A percentile compares a stretch with the other conserved stretches of the same genome.
Conservation (phyloP, 208 protist species). For the Phytomonas sp. region DNA sequence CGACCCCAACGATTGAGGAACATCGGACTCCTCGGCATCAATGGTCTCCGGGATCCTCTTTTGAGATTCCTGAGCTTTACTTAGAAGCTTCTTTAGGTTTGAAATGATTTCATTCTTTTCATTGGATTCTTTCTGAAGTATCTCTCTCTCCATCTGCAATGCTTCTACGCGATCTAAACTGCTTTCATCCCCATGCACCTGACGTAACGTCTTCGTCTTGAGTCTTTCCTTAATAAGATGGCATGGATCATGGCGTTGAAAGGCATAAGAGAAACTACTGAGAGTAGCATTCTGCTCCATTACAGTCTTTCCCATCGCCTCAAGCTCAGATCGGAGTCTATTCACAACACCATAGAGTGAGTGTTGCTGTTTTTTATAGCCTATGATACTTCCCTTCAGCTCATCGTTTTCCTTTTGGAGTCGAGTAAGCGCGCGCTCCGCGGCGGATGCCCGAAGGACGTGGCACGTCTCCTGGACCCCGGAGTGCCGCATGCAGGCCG, state of each 20-base stretch:
- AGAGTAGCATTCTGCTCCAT: conserved; percentile 50
- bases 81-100: background rate
- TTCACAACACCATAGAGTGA: conserved; percentile 26
- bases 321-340: conserved; percentile 52
- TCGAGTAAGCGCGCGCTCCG: conserved; percentile 31
- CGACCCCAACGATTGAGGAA: background rate
- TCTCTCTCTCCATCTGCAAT: conserved; percentile 10
- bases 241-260: conserved; percentile 48
- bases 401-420: conserved; percentile 49
- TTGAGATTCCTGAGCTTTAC: background rate
- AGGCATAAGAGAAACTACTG: conserved; percentile 25
- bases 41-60: background rate
- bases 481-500: background rate
- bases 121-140: conserved; percentile 11
- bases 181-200: background rate
- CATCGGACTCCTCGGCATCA: background rate
- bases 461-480: conserved; percentile 12
- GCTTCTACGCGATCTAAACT: background rate
- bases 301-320: conserved; percentile 34
- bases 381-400: conserved; percentile 26
- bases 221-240: conserved; percentile 36
- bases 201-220: background rate
- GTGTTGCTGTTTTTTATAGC: conserved; percentile 20
- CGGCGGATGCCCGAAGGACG: conserved; percentile 23
- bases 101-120: background rate